Percentiles rank a stretch among this genome's conserved stretches.
phyloP scores from a whole-genome alignment of 345 rosid species.

The Kernera saxatilis region DNA sequence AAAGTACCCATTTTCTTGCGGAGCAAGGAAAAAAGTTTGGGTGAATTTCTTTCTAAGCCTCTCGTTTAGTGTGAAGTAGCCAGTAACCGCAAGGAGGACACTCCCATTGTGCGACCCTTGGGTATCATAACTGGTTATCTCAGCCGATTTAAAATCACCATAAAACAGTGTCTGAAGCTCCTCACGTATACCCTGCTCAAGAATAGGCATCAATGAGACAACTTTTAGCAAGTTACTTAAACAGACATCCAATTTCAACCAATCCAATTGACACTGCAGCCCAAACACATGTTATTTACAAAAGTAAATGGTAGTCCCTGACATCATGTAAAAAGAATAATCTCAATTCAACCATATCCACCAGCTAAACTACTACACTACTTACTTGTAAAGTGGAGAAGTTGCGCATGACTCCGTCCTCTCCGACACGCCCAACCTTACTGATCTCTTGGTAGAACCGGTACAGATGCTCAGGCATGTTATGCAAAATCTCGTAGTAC shows the following conservation, averaged over 20 bases:
- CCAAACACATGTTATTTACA: neutral
- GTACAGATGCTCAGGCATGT: slow-evolving; percentile 40
- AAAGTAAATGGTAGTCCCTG: neutral
- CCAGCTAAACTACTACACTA: neutral
- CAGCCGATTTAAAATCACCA: slow-evolving; percentile 41
- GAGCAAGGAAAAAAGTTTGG: slow-evolving; percentile 77
- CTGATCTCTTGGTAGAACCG: slow-evolving; percentile 46
- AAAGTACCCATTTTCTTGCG: slow-evolving; percentile 77
- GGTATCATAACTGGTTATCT: slow-evolving; percentile 51
- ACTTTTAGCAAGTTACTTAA: neutral
- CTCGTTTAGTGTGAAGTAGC: slow-evolving; percentile 49
- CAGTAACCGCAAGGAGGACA: slow-evolving; percentile 62
- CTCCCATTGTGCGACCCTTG: slow-evolving; percentile 62
- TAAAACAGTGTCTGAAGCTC: slow-evolving; percentile 51
- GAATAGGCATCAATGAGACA: slow-evolving; percentile 17
- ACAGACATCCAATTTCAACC: neutral
- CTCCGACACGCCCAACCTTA: slow-evolving; percentile 40
- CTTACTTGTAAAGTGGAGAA: slow-evolving; percentile 28
- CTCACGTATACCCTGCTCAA: slow-evolving; percentile 59
- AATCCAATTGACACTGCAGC: neutral
- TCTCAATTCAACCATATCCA: neutral
- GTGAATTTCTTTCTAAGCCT: slow-evolving; percentile 42
- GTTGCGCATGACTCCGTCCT: slow-evolving; percentile 32
- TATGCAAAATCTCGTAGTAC: slow-evolving; percentile 41
- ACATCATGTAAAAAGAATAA: neutral